Evolutionary conservation across 495 filamentous ascomycete species (phyloP), one percentile per base, ranked within the genome.

Genomic region (Alectoria sarmentosa): DNA sequence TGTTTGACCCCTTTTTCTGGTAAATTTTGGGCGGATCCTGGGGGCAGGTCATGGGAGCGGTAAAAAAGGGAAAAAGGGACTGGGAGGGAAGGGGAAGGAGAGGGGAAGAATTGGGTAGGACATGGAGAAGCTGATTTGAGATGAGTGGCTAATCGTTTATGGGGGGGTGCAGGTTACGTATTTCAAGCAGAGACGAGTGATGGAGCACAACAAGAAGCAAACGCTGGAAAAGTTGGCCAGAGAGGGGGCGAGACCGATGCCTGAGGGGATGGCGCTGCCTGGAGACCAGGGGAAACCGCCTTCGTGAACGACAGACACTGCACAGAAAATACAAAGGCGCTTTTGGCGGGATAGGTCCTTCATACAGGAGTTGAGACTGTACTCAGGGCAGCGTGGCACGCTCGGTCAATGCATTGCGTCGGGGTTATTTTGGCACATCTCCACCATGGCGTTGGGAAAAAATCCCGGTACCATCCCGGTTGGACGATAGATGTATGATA

Each of bases 111-210:
- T n/a, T n/a, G n/a, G n/a, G n/a, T n/a, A n/a, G n/a, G n/a, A n/a
- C 41, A 21, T 6, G 19, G n/a, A 7, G 21, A 3, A 46, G n/a
- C 23, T 3, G 46, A 10, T 4, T 26, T 39, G 49, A 21, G 46
- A 52, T 49, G 21, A 30, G 19, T 14, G 57, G 57, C 32, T 28
- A 26, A 56, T 19, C 15, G 32, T 30, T 62, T 44, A 30, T 7
- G 14, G 61, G 28, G 44, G 21, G 15, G 7, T 63, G 41, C 70
- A 97, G 93, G 91, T 98, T 64, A 90, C 89, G 76, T 96, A 98
- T 76, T 98, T 98, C 81, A 96, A 98, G 76, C 89, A 96, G 73
- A 86, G 90, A 76, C 82, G 94, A 65, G 91, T 98, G 46, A 92
- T 94, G 80, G 92, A 98, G 63, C 82, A 87, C 71, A 89, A 96